Evolutionary conservation across 805 yeast species (phyloP).

Genomic region (Torulaspora maleeae): DNA sequence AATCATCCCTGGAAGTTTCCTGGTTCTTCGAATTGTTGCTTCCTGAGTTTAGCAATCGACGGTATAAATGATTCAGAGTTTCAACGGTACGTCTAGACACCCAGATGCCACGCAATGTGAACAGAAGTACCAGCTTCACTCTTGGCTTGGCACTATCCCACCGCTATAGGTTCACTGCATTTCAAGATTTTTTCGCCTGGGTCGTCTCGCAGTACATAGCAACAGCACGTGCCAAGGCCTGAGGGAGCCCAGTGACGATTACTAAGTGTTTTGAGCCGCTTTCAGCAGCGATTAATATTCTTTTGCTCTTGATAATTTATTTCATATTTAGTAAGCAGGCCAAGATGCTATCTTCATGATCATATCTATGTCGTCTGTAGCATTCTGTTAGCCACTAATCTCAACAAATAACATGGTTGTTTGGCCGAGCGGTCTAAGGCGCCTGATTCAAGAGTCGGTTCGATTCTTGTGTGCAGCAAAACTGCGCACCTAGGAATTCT

Average conservation of each 20-base stretch:
- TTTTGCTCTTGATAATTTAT: too few species aligned
- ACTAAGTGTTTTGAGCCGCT: neutral
- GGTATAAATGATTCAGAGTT: neutral
- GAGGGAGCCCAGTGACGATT: too few species aligned
- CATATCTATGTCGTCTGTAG: too few species aligned
- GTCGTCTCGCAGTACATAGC: constrained; percentile 1
- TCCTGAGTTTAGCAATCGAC: neutral
- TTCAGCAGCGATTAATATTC: too few species aligned
- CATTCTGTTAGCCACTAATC: too few species aligned
- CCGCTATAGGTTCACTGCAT: neutral
- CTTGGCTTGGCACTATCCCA: neutral
- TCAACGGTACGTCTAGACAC: too few species aligned
- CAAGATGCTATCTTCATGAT: too few species aligned
- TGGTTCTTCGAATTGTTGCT: neutral
- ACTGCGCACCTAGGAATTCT: constrained; percentile 14
- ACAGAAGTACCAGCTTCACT: too few species aligned
- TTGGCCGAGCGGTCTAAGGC: constrained; percentile 28
- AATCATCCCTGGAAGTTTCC: constrained; percentile 17
- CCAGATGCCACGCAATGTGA: neutral
- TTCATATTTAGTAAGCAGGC: too few species aligned
- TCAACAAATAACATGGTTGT: constrained; percentile 16
- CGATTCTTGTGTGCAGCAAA: constrained; percentile 14
- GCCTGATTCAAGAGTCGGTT: constrained; percentile 21
- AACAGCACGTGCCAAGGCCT: neutral
- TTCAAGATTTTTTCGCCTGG: neutral